phyloP scores from a whole-genome alignment of 768 basidiomycete genomes.

The Pholiota molesta region DNA sequence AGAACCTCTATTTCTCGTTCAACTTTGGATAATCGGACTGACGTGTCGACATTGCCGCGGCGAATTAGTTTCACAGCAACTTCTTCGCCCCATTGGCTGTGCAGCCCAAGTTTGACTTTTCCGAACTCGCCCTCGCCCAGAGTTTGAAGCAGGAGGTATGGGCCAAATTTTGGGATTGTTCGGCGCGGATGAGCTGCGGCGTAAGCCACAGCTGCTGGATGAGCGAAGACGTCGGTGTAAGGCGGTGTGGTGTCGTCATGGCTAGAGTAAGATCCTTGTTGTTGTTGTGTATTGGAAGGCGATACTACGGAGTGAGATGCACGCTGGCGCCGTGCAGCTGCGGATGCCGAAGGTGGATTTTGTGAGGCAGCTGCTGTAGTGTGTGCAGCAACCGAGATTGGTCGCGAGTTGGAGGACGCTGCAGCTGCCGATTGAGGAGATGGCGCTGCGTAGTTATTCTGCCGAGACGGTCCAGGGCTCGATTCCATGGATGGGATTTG shows the following conservation, averaged over 20 bases:
- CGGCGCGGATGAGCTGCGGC: slow-evolving; percentile 80
- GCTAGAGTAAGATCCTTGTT: slow-evolving; percentile 28
- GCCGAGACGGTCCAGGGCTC: slow-evolving; percentile 21
- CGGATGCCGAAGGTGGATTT: slow-evolving; percentile 13
- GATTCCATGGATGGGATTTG: slow-evolving; percentile 27
- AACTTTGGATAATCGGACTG: slow-evolving; percentile 90
- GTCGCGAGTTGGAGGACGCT: slow-evolving; percentile 16
- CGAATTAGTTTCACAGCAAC: slow-evolving; percentile 98
- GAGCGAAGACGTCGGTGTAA: slow-evolving; percentile 71
- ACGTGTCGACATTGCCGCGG: slow-evolving; percentile 86
- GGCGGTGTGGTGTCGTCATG: slow-evolving; percentile 43
- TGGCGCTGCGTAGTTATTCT: slow-evolving; percentile 16
- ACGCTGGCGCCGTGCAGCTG: slow-evolving; percentile 50
- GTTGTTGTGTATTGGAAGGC: slow-evolving; percentile 32
- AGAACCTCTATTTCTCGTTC: slow-evolving; percentile 98
- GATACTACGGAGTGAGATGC: slow-evolving; percentile 76
- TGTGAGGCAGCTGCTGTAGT: slow-evolving; percentile 11
- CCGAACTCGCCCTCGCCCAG: slow-evolving; percentile 99
- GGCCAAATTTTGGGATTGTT: slow-evolving; percentile 93
- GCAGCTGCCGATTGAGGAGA: slow-evolving; percentile 20
- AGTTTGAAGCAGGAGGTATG: slow-evolving; percentile 93
- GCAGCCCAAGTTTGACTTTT: slow-evolving; percentile 97
- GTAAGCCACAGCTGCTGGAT: slow-evolving; percentile 85
- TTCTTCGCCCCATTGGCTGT: slow-evolving; percentile 92
- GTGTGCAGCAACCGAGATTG: slow-evolving; percentile 25